Evolutionary conservation across 139 green algal genomes (phyloP).

Genomic region (Chlamydomonas asymmetrica): DNA sequence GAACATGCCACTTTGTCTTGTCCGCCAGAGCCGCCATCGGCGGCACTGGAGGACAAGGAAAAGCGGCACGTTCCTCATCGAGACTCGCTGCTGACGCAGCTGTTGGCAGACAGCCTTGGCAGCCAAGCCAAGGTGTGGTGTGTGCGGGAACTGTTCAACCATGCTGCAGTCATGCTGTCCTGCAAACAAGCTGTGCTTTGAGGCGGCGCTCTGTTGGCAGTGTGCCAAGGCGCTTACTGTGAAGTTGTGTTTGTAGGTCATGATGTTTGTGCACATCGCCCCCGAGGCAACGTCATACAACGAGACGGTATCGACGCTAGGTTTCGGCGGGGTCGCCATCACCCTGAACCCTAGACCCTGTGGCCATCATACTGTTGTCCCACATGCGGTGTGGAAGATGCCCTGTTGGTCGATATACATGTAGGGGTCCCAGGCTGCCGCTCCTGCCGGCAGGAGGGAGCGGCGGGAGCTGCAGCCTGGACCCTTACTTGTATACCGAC

Average conservation of each 20-base stretch:
- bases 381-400: too few relatives aligned
- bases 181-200: too few relatives aligned
- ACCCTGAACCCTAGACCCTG: constrained; percentile 90
- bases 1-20: too few relatives aligned
- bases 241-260: constrained; percentile 58
- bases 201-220: background rate
- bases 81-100: constrained; percentile 90
- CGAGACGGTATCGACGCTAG: constrained; percentile 84
- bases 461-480: too few relatives aligned
- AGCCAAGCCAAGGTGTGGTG: constrained; percentile 74
- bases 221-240: too few relatives aligned
- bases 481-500: too few relatives aligned
- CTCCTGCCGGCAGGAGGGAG: too few relatives aligned
- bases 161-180: too few relatives aligned
- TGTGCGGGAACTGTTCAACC: background rate
- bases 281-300: constrained; percentile 71
- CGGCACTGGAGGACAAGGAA: constrained; percentile 66
- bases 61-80: constrained; percentile 86
- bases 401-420: too few relatives aligned
- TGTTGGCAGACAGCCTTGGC: constrained; percentile 86
- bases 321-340: constrained; percentile 90
- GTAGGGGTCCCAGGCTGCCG: too few relatives aligned
- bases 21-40: too few relatives aligned
- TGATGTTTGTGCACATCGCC: constrained; percentile 94
- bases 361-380: too few relatives aligned